phyloP scores from a whole-genome alignment of 768 basidiomycete genomes.

The Podaxis sp. region DNA sequence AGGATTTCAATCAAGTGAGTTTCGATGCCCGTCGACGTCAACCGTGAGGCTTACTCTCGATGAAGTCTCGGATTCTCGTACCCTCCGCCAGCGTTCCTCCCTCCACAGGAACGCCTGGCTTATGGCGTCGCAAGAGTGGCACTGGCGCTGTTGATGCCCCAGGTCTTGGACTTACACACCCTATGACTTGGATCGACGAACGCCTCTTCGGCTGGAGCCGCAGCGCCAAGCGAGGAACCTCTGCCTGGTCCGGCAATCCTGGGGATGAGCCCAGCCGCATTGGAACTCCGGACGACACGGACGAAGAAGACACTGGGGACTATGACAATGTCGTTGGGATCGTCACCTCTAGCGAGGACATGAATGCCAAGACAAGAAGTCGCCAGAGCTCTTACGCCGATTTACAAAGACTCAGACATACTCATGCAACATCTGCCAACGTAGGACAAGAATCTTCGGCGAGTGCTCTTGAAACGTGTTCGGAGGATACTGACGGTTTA shows the following conservation, averaged over 20 bases:
- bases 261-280: constrained; percentile 62
- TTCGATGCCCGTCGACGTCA: constrained; percentile 7
- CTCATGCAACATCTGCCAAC: constrained; percentile 24
- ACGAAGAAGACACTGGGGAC: constrained; percentile 87
- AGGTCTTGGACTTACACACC: constrained; percentile 82
- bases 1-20: constrained; percentile 80
- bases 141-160: constrained; percentile 85
- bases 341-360: constrained; percentile 52
- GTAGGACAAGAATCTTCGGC: constrained; percentile 13
- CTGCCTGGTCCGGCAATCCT: constrained; percentile 72
- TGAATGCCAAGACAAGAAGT: constrained; percentile 48
- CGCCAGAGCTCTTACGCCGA: constrained; percentile 81
- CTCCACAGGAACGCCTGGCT: constrained; percentile 68
- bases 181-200: constrained; percentile 95
- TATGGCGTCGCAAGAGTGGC: constrained; percentile 80
- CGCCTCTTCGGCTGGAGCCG: constrained; percentile 90
- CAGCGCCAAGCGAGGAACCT: constrained; percentile 76
- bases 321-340: constrained; percentile 86
- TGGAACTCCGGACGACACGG: constrained; percentile 73
- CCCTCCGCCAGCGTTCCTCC: constrained; percentile 87
- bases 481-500: constrained; percentile 38
- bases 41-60: constrained; percentile 13
- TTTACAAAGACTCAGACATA: constrained; percentile 62
- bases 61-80: constrained; percentile 73
- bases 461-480: constrained; percentile 17